Base-by-base conservation (phyloP, 495 filamentous ascomycete species). In the Alectoria sarmentosa region DNA sequence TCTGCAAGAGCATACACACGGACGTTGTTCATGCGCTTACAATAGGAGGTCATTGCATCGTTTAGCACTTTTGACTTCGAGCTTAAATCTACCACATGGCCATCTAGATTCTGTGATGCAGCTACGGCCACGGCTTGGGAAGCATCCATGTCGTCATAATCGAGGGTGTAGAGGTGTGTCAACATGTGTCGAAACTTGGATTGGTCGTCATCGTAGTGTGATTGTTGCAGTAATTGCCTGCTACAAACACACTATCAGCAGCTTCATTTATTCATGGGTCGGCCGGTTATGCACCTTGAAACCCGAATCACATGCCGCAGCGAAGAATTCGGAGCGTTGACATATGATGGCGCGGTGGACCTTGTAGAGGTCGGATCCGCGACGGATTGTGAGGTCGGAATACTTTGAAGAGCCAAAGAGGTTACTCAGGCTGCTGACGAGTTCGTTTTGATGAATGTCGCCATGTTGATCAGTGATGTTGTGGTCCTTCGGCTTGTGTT, bases 321-420 rank as follows among this genome's bases (percentile, higher is more conserved):
- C 68, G 56, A 77, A 75, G 59, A 72, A 73, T 19, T 67, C 62
- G 15, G 73, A 78, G 41, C 70, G 73, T 14, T 69, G 44, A 58
- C 75, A 77, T 46, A 77, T 67, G 41, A 78, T 67, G 26, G 67
- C 65, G n/a, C 72, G 68, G 60, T 79, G 76, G 39, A 74, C 72
- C 3, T 70, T 69, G 64, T 73, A 76, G 28, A 59, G 37, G 26
- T 67, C 54, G 4, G 52, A 55, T 15, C 70, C 69, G 59, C 74
- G 75, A n/a, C 23, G 58, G 26, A 79, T 69, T n/a, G 65, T 69
- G 23, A 79, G 59, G 62, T 78, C 74, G 26, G 71, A 69, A 66
- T 73, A 75, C 49, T 74, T 73, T 32, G 58, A 67, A 10, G 69
- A 69, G 19, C 26, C 42, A 28, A 65, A 58, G 44, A 60, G 36